These are phyloP conservation scores for Clathrospora elynae DNA, from an alignment of 2,329 filamentous ascomycete genomes.

Conservation along the genomic window DNA sequence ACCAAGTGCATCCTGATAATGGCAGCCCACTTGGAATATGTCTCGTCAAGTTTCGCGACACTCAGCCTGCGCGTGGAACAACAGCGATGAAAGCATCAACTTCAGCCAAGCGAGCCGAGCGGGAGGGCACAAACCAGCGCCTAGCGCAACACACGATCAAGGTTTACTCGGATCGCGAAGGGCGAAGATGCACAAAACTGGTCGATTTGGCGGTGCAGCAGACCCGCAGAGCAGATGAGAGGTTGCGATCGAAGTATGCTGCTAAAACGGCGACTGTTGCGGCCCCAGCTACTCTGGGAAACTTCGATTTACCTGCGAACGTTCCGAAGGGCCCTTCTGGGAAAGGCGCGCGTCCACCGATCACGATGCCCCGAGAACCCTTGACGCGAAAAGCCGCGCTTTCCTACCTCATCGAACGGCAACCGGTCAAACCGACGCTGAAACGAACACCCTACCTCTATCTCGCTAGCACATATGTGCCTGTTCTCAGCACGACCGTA, in stretches of 20 bases:
- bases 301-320: slow-evolving; percentile 71
- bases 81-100: slow-evolving; percentile 70
- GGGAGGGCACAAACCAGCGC: slow-evolving; percentile 75
- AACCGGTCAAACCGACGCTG: slow-evolving; percentile 70
- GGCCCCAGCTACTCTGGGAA: slow-evolving; percentile 29
- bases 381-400: slow-evolving; percentile 52
- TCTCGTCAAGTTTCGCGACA: slow-evolving; percentile 86
- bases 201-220: slow-evolving; percentile 75
- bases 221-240: slow-evolving; percentile 66
- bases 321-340: slow-evolving; percentile 84
- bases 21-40: slow-evolving; percentile 94
- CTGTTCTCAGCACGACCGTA: slow-evolving; percentile 82
- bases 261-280: slow-evolving; percentile 30
- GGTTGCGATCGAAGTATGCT: slow-evolving; percentile 45
- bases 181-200: slow-evolving; percentile 77
- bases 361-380: slow-evolving; percentile 47
- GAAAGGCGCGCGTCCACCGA: slow-evolving; percentile 48
- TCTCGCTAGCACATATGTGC: slow-evolving; percentile 83
- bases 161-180: slow-evolving; percentile 89
- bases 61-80: slow-evolving; percentile 56
- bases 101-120: slow-evolving; percentile 80
- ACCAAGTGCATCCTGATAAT: slow-evolving; percentile 92
- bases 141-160: slow-evolving; percentile 78
- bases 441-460: slow-evolving; percentile 87
- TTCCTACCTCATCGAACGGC: slow-evolving; percentile 64